phyloP scores from a whole-genome alignment of 2,329 filamentous ascomycete species.

The Plenodomus tracheiphilus region DNA sequence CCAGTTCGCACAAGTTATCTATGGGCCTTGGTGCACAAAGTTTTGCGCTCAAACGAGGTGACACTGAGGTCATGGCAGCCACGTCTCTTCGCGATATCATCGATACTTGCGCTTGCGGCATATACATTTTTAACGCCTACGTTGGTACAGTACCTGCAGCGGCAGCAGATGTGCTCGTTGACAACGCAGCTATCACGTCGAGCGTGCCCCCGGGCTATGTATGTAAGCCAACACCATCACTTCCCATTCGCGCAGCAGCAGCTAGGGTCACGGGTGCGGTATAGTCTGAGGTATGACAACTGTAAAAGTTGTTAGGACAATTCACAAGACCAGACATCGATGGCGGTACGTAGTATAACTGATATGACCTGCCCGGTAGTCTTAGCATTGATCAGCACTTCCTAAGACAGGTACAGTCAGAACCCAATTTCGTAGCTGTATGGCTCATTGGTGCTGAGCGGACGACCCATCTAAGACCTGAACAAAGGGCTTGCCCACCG shows the following conservation, averaged over 20 bases:
- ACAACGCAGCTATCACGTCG: conserved; percentile 1
- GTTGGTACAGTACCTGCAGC: conserved; percentile 54
- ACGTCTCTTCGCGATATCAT: conserved; percentile 57
- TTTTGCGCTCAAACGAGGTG: conserved; percentile 52
- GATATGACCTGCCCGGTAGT: no score
- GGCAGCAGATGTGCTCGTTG: conserved; percentile 13
- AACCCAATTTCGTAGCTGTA: no score
- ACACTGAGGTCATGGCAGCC: conserved; percentile 49
- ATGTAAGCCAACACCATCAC: conserved; percentile 5
- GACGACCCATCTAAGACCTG: no score
- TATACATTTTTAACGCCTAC: conserved; percentile 63
- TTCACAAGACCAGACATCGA: background rate
- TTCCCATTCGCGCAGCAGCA: conserved; percentile 7
- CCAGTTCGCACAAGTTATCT: conserved; percentile 49
- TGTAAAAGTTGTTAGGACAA: background rate
- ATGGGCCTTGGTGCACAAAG: conserved; percentile 55
- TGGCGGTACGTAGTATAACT: background rate
- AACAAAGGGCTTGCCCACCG: no score
- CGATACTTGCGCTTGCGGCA: conserved; percentile 54
- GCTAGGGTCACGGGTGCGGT: background rate
- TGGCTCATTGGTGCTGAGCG: no score
- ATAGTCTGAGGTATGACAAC: background rate
- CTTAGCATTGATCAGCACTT: no score
- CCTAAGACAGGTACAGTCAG: no score
- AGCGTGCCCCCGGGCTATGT: conserved; percentile 2